Evolutionary conservation across 768 basidiomycete species (phyloP).

Genomic region (Filobasidium wieringae): DNA sequence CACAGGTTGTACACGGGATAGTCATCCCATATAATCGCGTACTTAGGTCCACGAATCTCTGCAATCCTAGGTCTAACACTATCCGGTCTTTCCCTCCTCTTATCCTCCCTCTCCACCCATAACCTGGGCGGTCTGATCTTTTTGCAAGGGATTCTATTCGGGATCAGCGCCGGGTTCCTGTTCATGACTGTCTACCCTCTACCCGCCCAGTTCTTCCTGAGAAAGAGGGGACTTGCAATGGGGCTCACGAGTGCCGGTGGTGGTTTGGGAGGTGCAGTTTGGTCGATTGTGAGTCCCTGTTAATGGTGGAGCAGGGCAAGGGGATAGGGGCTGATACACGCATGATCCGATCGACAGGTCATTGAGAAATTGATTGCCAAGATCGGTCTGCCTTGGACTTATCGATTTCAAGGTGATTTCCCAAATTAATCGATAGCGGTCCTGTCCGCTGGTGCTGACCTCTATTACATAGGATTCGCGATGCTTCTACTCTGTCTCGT

Average conservation of each 20-base stretch:
- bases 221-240: constrained; percentile 15
- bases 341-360: not conserved
- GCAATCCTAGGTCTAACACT: constrained; percentile 5
- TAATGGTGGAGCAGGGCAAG: not conserved
- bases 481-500: constrained; percentile 3
- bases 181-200: constrained; percentile 16
- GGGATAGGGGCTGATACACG: too few species aligned
- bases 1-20: not conserved
- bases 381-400: constrained; percentile 9
- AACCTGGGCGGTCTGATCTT: constrained; percentile 15
- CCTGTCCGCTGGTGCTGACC: not conserved
- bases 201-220: constrained; percentile 16
- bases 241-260: constrained; percentile 17
- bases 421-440: too few species aligned
- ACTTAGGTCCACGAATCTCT: not conserved
- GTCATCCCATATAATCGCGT: constrained; percentile 12
- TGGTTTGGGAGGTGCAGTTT: constrained; percentile 15
- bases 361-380: constrained; percentile 11
- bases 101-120: constrained; percentile 9
- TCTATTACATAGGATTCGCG: not conserved
- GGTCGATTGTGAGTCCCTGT: constrained; percentile 12
- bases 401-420: not conserved
- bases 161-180: not conserved
- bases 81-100: not conserved
- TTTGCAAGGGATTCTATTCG: constrained; percentile 16